Evolutionary conservation across 1,284 basidiomycete species (phyloP).

Genomic region (Hemileia vastatrix): DNA sequence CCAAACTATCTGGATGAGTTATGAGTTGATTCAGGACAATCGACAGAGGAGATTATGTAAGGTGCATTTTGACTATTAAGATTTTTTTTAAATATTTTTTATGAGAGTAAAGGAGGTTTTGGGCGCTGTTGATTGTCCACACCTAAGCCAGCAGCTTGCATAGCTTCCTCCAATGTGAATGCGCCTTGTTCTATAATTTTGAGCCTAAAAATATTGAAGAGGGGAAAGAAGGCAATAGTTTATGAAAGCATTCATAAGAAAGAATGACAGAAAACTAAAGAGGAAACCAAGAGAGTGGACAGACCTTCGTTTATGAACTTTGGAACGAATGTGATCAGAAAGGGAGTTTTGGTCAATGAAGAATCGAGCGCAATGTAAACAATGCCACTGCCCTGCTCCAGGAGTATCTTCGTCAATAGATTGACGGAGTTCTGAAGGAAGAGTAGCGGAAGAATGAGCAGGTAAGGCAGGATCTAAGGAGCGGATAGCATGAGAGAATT

Average conservation of each 20-base stretch:
- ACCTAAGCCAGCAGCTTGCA: constrained; percentile 19
- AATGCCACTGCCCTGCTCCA: constrained; percentile 13
- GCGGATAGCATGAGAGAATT: constrained; percentile 11
- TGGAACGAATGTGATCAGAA: constrained; percentile 6
- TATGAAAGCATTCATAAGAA: not conserved
- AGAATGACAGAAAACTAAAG: not conserved
- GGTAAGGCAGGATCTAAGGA: not conserved
- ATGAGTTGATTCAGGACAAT: no score
- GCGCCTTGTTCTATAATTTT: constrained; percentile 16
- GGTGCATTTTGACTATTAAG: no score
- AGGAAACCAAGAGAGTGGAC: not conserved
- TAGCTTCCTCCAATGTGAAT: constrained; percentile 21
- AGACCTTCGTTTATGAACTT: constrained; percentile 22
- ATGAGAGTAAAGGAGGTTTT: no score
- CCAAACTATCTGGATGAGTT: no score
- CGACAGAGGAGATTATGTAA: no score
- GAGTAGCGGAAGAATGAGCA: not conserved
- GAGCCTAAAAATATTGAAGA: not conserved
- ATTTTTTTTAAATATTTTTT: no score
- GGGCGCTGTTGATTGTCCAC: constrained; percentile 22
- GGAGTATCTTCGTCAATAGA: constrained; percentile 16
- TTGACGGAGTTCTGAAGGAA: not conserved
- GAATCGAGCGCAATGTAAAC: constrained; percentile 19
- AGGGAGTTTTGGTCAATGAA: constrained; percentile 14
- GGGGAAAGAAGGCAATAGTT: not conserved